Percentiles rank a stretch among this genome's conserved stretches.
These are phyloP conservation scores for Endotrypanum monterogeii DNA, from an alignment of 208 protist species.

Conservation along the genomic window DNA sequence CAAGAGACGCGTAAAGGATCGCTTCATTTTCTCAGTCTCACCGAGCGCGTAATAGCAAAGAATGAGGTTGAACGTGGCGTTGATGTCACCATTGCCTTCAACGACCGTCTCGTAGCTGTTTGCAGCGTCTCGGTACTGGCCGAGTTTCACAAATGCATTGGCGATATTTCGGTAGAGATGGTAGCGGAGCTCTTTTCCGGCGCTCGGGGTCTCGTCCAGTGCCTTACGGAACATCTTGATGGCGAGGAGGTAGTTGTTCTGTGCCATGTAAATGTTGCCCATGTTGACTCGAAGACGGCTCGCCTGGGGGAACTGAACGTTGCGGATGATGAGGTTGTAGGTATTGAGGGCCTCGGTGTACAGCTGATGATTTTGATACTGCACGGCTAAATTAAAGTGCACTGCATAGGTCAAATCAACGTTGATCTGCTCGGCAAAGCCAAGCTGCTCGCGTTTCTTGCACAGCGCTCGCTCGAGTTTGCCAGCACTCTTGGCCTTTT, in stretches of 20 bases:
- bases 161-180: slow-evolving; percentile 97
- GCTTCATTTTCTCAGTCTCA: slow-evolving; percentile 94
- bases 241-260: slow-evolving; percentile 95
- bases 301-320: slow-evolving; percentile 94
- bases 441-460: slow-evolving; percentile 91
- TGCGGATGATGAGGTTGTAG: slow-evolving; percentile 95
- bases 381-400: slow-evolving; percentile 96
- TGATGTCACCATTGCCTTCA: slow-evolving; percentile 89
- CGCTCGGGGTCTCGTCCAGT: slow-evolving; percentile 93
- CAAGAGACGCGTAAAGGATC: slow-evolving; percentile 91
- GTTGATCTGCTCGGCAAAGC: slow-evolving; percentile 94
- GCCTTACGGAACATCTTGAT: slow-evolving; percentile 98
- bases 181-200: slow-evolving; percentile 92
- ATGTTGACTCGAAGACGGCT: slow-evolving; percentile 97
- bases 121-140: slow-evolving; percentile 97
- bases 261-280: slow-evolving; percentile 98
- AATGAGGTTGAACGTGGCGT: slow-evolving; percentile 95
- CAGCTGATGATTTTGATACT: slow-evolving; percentile 95
- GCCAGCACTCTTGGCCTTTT: slow-evolving; percentile 95
- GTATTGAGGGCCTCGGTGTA: slow-evolving; percentile 96
- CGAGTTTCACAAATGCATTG: slow-evolving; percentile 96
- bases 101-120: slow-evolving; percentile 95
- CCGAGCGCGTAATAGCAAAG: slow-evolving; percentile 97
- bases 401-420: slow-evolving; percentile 96
- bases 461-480: slow-evolving; percentile 93